Conservation (phyloP, 2,329 filamentous ascomycete species). For the Furcasterigmium sp. region DNA sequence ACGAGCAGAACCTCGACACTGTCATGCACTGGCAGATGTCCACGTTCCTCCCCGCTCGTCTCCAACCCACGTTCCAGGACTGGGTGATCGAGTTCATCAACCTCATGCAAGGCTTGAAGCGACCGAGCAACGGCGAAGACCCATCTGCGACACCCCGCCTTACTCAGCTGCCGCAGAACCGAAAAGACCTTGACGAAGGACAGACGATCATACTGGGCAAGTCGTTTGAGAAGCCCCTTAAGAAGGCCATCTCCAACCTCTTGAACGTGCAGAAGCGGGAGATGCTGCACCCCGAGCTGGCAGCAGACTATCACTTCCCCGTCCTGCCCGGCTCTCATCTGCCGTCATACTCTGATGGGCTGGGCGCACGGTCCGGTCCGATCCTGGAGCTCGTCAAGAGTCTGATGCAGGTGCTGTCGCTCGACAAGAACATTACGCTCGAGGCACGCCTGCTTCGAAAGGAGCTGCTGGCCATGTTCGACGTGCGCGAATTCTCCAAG, state of each 20-base stretch:
- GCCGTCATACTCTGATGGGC: constrained; percentile 28
- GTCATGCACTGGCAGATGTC: constrained; percentile 99
- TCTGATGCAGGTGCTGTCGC: constrained; percentile 84
- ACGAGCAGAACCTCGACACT: constrained; percentile 75
- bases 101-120: constrained; percentile 85
- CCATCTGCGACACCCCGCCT: constrained; percentile 45
- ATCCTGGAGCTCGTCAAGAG: constrained; percentile 87
- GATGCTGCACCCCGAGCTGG: constrained; percentile 81
- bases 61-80: constrained; percentile 82
- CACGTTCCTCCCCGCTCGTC: constrained; percentile 73
- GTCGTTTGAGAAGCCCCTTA: constrained; percentile 80
- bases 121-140: constrained; percentile 48
- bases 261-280: constrained; percentile 83
- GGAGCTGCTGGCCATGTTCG: constrained; percentile 83
- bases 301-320: constrained; percentile 82
- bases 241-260: constrained; percentile 80
- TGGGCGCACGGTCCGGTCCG: constrained; percentile 50
- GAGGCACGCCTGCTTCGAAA: constrained; percentile 86
- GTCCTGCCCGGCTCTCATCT: constrained; percentile 68
- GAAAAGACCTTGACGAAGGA: constrained; percentile 52
- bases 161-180: constrained; percentile 51
- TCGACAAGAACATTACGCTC: constrained; percentile 85
- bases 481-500: constrained; percentile 87
- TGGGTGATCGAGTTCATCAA: constrained; percentile 95
- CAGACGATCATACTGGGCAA: constrained; percentile 69